phyloP scores from a whole-genome alignment of 148 eudicot genomes.

The Agrostemma githago region DNA sequence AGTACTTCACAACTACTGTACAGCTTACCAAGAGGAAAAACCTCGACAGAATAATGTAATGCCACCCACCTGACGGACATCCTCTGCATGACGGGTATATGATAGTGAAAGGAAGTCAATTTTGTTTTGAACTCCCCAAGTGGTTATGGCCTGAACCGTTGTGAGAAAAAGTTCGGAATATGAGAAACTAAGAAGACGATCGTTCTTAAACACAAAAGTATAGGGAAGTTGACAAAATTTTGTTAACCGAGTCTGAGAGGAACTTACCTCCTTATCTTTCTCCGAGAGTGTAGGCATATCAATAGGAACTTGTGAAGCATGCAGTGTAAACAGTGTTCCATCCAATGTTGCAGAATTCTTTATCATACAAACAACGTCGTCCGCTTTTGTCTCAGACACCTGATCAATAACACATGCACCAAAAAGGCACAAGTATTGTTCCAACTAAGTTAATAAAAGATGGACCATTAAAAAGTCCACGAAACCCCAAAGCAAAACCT shows the following conservation, averaged over 20 bases:
- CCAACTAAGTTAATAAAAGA: too few relatives aligned
- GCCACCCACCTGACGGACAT: conserved; percentile 77
- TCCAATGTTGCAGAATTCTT: conserved; percentile 84
- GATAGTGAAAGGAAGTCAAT: conserved; percentile 88
- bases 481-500: neutral
- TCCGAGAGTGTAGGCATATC: conserved; percentile 84
- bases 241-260: too few relatives aligned
- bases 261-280: conserved; percentile 70
- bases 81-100: conserved; percentile 88
- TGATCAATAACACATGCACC: conserved; percentile 33
- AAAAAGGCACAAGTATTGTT: neutral
- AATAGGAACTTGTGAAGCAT: conserved; percentile 79
- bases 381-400: conserved; percentile 71
- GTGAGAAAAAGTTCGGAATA: neutral
- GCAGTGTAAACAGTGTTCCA: conserved; percentile 78
- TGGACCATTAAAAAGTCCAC: too few relatives aligned
- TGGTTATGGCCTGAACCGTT: conserved; percentile 53
- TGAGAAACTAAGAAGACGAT: neutral
- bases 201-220: neutral
- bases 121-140: conserved; percentile 89
- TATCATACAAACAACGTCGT: conserved; percentile 67
- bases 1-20: too few relatives aligned
- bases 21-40: too few relatives aligned
- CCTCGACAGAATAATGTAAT: too few relatives aligned
- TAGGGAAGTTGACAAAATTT: neutral